A percentile compares a stretch with the other conserved stretches of the same genome.
Evolutionary conservation across 768 basidiomycete species (phyloP).

Genomic region (Suillus placidus): DNA sequence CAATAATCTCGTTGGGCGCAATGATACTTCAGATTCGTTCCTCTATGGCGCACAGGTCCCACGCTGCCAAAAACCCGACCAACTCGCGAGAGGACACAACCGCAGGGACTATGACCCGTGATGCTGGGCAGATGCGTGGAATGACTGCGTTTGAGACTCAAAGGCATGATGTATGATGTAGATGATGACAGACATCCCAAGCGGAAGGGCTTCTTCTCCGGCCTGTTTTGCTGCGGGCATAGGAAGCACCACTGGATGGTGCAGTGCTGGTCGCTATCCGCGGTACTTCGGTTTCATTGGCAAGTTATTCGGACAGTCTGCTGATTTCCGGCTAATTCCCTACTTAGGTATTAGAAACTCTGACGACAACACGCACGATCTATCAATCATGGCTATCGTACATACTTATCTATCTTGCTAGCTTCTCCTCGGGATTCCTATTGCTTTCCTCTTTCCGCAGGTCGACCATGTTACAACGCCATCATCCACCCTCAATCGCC

Average conservation of each 20-base stretch:
- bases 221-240: slow-evolving; percentile 72
- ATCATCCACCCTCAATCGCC: slow-evolving; percentile 33
- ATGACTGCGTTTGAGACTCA: slow-evolving; percentile 75
- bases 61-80: slow-evolving; percentile 51
- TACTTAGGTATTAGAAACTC: slow-evolving; percentile 27
- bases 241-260: slow-evolving; percentile 33
- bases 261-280: slow-evolving; percentile 25
- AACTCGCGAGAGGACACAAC: slow-evolving; percentile 57
- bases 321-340: slow-evolving; percentile 9
- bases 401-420: slow-evolving; percentile 37
- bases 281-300: slow-evolving; percentile 17
- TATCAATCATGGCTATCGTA: slow-evolving; percentile 33
- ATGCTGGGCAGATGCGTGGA: slow-evolving; percentile 42
- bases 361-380: slow-evolving; percentile 36
- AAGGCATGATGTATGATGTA: slow-evolving; percentile 59
- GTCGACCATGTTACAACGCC: slow-evolving; percentile 32
- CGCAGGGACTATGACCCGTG: slow-evolving; percentile 39
- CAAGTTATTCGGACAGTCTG: background rate
- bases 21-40: slow-evolving; percentile 69
- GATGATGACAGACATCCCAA: slow-evolving; percentile 69
- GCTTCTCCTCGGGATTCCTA: slow-evolving; percentile 26
- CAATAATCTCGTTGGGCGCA: slow-evolving; percentile 41
- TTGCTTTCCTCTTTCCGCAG: slow-evolving; percentile 30
- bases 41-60: slow-evolving; percentile 57
- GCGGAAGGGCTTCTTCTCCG: slow-evolving; percentile 63